phyloP scores from a whole-genome alignment of 768 basidiomycete genomes.

The Sistotremastrum suecicum region DNA sequence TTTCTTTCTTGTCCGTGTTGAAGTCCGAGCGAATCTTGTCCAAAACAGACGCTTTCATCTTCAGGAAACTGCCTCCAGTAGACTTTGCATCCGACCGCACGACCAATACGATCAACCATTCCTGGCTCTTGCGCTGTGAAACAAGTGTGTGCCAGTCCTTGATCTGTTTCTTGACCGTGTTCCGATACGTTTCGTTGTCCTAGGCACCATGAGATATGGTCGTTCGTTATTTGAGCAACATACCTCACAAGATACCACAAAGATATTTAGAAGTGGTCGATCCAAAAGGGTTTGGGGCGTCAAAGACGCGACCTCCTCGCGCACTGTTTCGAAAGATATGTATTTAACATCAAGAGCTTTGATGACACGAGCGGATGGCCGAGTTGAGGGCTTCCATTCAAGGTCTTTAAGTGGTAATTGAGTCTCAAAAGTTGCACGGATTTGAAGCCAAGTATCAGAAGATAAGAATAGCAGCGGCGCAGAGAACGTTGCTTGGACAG shows the following conservation, averaged over 20 bases:
- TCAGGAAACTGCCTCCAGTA: conserved; percentile 56
- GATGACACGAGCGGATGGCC: conserved; percentile 69
- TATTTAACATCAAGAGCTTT: conserved; percentile 76
- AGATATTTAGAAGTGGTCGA: conserved; percentile 76
- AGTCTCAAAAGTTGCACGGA: conserved; percentile 45
- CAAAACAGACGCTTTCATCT: conserved; percentile 70
- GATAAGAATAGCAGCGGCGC: conserved; percentile 47
- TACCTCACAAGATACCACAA: conserved; percentile 83
- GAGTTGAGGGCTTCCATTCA: conserved; percentile 76
- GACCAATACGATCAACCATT: conserved; percentile 87
- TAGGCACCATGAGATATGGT: conserved; percentile 12
- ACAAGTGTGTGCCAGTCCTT: conserved; percentile 79
- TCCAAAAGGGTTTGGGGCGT: conserved; percentile 68
- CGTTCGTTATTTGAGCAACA: conserved; percentile 12
- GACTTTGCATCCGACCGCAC: conserved; percentile 55
- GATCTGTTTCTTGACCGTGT: conserved; percentile 67
- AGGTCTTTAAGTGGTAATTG: conserved; percentile 80
- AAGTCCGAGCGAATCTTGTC: conserved; percentile 91
- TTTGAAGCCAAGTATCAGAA: conserved; percentile 62
- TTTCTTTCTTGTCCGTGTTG: conserved; percentile 76
- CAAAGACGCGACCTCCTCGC: conserved; percentile 65
- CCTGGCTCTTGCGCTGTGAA: conserved; percentile 62
- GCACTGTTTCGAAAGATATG: conserved; percentile 47
- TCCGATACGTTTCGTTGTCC: conserved; percentile 68
- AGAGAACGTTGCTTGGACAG: conserved; percentile 55